phyloP scores from a whole-genome alignment of 805 yeast species.

The Zygoascus biomembranicola region DNA sequence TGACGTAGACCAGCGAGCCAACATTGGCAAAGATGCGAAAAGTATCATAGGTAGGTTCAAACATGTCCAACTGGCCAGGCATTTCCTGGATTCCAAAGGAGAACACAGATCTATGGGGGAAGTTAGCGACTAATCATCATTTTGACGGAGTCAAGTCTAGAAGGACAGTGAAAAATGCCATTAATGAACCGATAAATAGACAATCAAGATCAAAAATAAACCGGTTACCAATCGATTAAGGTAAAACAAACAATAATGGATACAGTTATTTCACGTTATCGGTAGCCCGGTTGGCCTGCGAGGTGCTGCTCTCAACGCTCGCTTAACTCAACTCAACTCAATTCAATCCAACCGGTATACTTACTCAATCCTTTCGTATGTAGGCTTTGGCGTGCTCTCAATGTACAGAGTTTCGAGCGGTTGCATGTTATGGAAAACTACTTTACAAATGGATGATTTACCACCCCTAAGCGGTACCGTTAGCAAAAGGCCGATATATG shows the following conservation, averaged over 20 bases:
- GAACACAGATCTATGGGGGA: conserved; percentile 46
- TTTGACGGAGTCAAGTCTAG: too few relatives aligned
- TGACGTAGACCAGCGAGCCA: conserved; percentile 88
- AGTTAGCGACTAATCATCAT: too few relatives aligned
- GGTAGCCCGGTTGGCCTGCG: too few relatives aligned
- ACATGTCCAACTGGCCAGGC: conserved; percentile 88
- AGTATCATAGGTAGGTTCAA: conserved; percentile 66
- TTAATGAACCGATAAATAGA: too few relatives aligned
- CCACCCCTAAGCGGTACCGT: conserved; percentile 41
- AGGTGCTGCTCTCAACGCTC: too few relatives aligned
- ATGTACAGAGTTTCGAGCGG: conserved; percentile 87
- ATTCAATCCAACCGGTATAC: not conserved
- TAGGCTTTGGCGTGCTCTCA: conserved; percentile 85
- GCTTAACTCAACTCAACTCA: not conserved
- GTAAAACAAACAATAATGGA: too few relatives aligned
- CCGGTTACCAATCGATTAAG: too few relatives aligned
- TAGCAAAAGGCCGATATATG: not conserved
- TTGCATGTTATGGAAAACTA: conserved; percentile 93
- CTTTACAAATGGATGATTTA: conserved; percentile 91
- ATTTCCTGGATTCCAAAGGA: conserved; percentile 86
- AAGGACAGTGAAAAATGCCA: too few relatives aligned
- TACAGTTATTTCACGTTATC: too few relatives aligned
- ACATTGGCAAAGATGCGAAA: conserved; percentile 69
- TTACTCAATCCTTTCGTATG: conserved; percentile 63
- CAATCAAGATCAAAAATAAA: too few relatives aligned